These are phyloP conservation scores for Sporisorium reilianum DNA, from an alignment of 1,284 basidiomycete species.

Conservation along the genomic window DNA sequence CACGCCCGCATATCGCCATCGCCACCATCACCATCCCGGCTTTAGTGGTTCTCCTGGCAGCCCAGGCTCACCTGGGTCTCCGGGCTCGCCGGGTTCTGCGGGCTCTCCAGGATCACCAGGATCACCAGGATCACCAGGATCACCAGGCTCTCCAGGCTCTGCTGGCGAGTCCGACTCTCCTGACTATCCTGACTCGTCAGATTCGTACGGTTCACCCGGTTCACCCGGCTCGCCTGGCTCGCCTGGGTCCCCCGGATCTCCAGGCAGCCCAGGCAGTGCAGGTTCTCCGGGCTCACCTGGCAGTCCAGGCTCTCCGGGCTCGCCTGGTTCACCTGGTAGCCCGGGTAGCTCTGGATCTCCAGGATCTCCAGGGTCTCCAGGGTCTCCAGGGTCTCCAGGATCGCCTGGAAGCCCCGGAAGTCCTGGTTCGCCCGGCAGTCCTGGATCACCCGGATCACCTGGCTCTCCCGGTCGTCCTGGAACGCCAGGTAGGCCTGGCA, in stretches of 20 bases:
- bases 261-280: too few species aligned
- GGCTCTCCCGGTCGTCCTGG: background rate
- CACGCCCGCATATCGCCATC: too few species aligned
- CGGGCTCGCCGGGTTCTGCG: too few species aligned
- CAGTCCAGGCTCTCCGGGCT: background rate
- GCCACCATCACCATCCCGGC: too few species aligned
- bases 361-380: background rate
- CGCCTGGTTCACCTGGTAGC: background rate
- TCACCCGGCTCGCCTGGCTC: too few species aligned
- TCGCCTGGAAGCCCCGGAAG: background rate
- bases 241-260: background rate
- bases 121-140: too few species aligned
- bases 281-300: background rate
- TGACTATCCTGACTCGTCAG: background rate
- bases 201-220: too few species aligned
- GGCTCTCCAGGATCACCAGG: too few species aligned
- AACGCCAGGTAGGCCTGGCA: slow-evolving; percentile 3
- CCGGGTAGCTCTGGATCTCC: background rate
- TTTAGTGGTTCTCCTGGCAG: too few species aligned
- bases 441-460: background rate
- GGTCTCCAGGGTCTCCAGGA: background rate
- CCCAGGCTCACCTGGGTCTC: too few species aligned
- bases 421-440: background rate
- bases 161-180: background rate
- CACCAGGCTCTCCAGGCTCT: too few species aligned